Conservation (phyloP, 108 stramenopile genomes). For the Bacterosira constricta region DNA sequence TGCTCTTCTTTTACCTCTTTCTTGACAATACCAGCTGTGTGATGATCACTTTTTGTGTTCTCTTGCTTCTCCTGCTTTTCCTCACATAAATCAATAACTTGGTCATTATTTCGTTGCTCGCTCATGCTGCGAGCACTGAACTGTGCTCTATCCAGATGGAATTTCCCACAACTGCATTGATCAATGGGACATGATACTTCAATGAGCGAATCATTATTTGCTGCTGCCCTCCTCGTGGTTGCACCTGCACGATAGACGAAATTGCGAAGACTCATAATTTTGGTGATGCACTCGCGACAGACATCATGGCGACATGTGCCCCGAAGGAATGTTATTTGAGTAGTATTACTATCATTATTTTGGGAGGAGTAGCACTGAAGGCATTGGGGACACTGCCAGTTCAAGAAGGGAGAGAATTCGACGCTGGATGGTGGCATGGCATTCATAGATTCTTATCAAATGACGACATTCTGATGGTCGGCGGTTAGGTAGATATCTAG, state of each 20-base stretch:
- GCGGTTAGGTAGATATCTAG: no score
- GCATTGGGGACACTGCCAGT: constrained; percentile 2
- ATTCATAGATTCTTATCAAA: no score
- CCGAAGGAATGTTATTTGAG: neutral
- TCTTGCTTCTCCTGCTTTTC: no score
- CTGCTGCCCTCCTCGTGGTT: neutral
- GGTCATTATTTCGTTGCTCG: no score
- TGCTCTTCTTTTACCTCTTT: neutral
- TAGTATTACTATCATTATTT: neutral
- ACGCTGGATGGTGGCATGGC: no score
- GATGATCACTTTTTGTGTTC: neutral
- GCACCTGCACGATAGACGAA: neutral
- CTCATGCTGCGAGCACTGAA: neutral
- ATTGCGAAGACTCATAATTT: neutral
- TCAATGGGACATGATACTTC: neutral
- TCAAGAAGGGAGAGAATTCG: neutral
- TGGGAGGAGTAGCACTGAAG: neutral
- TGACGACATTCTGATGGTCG: no score
- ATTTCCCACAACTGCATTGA: neutral
- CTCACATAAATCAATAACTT: neutral
- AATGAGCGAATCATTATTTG: neutral
- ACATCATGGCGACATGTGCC: constrained; percentile 1
- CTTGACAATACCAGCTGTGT: neutral
- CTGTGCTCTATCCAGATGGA: neutral
- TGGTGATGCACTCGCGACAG: neutral